These are phyloP conservation scores for Alternaria arbusti DNA, from an alignment of 2,329 filamentous ascomycete species.

Conservation along the genomic window DNA sequence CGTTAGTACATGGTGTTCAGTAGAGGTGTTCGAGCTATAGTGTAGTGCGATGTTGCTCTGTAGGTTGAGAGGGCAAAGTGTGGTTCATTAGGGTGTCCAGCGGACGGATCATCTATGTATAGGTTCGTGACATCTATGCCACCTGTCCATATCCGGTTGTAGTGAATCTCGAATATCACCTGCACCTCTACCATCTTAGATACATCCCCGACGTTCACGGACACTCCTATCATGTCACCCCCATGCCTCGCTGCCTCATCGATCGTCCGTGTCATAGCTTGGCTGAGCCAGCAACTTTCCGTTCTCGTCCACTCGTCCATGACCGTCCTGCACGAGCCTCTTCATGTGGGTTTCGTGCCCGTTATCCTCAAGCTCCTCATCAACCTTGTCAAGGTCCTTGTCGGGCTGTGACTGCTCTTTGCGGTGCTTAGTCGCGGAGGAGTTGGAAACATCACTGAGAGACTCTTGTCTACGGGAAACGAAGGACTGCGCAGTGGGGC, in stretches of 20 bases:
- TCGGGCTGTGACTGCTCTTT: constrained; percentile 9
- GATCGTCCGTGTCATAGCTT: neutral
- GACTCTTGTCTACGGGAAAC: constrained; percentile 14
- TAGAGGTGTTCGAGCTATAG: neutral
- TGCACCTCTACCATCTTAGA: neutral
- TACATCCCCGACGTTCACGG: neutral
- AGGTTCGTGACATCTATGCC: neutral
- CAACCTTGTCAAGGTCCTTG: neutral
- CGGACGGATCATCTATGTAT: neutral
- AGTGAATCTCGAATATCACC: neutral
- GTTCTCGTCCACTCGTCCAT: neutral
- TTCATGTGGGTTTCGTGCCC: neutral
- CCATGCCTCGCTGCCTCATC: too few species aligned
- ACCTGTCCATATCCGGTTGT: neutral
- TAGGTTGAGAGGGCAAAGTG: neutral
- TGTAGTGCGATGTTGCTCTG: neutral
- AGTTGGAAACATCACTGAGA: constrained; percentile 21
- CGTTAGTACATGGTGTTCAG: neutral
- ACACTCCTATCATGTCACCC: neutral
- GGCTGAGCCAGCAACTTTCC: neutral
- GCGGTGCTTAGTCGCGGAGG: constrained; percentile 4
- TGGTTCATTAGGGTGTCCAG: neutral
- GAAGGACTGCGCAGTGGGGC: constrained; percentile 34
- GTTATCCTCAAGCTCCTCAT: neutral
- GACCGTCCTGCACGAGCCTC: neutral